These are phyloP conservation scores for Schrenkiella parvula DNA, from an alignment of 345 rosid species.

Conservation along the genomic window DNA sequence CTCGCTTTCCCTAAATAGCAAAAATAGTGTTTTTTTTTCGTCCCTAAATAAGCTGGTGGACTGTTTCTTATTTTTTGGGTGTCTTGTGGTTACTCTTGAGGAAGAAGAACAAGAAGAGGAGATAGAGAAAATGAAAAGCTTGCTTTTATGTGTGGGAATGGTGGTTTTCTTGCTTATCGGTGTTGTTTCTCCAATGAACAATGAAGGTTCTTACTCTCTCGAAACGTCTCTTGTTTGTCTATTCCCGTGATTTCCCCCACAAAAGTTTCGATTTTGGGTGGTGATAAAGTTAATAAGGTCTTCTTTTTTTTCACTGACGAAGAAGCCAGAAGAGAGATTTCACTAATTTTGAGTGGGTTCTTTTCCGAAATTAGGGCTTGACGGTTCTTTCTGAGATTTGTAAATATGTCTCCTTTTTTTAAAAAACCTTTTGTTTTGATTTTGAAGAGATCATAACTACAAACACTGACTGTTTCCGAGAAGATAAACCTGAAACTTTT, in stretches of 20 bases:
- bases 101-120: background rate
- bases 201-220: constrained; percentile 47
- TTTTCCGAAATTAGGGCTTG: background rate
- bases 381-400: background rate
- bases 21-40: background rate
- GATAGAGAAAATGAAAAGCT: constrained; percentile 7
- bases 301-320: background rate
- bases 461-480: background rate
- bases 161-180: constrained; percentile 30
- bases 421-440: background rate
- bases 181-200: constrained; percentile 43
- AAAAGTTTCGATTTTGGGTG: background rate
- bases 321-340: background rate
- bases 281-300: background rate
- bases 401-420: background rate
- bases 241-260: background rate
- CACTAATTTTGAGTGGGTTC: background rate
- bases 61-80: background rate
- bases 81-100: background rate
- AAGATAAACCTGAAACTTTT: background rate
- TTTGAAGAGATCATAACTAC: background rate
- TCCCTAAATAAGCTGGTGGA: background rate
- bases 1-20: background rate
- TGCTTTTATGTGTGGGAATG: constrained; percentile 11
- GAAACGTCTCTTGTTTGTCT: background rate